A percentile compares a stretch with the other conserved stretches of the same genome.
phyloP scores from a whole-genome alignment of 2,329 filamentous ascomycete genomes.

The Harringtonia lauricola region DNA sequence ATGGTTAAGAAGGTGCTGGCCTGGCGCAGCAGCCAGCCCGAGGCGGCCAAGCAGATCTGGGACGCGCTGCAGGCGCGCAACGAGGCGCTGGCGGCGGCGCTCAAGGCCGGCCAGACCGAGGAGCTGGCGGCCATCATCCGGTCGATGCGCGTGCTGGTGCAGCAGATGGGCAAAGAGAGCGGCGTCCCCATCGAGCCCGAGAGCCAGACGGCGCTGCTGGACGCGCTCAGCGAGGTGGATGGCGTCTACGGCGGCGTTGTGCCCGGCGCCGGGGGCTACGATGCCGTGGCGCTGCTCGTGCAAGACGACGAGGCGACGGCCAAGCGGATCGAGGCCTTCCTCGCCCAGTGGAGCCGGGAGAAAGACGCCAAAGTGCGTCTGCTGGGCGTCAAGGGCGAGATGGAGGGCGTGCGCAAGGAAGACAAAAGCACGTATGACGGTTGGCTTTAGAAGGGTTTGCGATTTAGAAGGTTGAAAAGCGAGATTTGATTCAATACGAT shows the following conservation, averaged over 20 bases:
- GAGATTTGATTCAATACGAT: no score
- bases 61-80: slow-evolving; percentile 63
- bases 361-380: slow-evolving; percentile 55
- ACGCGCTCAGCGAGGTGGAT: slow-evolving; percentile 61
- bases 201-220: slow-evolving; percentile 73
- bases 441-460: slow-evolving; percentile 26
- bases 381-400: slow-evolving; percentile 59
- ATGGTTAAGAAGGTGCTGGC: slow-evolving; percentile 90
- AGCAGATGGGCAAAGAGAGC: slow-evolving; percentile 63
- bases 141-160: slow-evolving; percentile 50
- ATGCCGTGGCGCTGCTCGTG: slow-evolving; percentile 75
- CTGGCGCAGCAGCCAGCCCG: slow-evolving; percentile 60
- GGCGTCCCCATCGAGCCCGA: slow-evolving; percentile 81
- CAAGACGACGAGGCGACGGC: slow-evolving; percentile 59
- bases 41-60: slow-evolving; percentile 63
- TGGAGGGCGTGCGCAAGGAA: slow-evolving; percentile 51
- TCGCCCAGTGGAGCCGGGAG: slow-evolving; percentile 52
- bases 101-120: slow-evolving; percentile 38
- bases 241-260: slow-evolving; percentile 89
- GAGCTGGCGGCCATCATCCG: slow-evolving; percentile 35
- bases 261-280: slow-evolving; percentile 86
- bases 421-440: slow-evolving; percentile 29
- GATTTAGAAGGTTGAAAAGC: not conserved
- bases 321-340: slow-evolving; percentile 44
- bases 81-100: slow-evolving; percentile 53